Percentiles rank a stretch among this genome's conserved stretches.
Evolutionary conservation across 2,329 filamentous ascomycete species (phyloP).

Genomic region (Celoporthe dispersa): DNA sequence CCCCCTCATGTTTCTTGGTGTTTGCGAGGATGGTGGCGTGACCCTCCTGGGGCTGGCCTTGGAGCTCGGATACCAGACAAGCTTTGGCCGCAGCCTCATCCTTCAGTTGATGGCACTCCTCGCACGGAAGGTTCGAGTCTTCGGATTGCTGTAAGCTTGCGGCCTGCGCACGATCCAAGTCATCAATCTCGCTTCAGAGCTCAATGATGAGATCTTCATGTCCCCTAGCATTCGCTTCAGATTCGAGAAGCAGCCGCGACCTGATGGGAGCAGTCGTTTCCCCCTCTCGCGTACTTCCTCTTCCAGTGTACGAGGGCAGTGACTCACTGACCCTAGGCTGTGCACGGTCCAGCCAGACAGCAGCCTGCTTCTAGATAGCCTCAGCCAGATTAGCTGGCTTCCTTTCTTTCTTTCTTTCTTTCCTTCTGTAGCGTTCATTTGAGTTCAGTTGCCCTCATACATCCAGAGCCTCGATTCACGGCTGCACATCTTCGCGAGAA

Average conservation of each 20-base stretch:
- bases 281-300: conserved; percentile 21
- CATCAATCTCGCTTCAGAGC: conserved; percentile 30
- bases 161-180: conserved; percentile 30
- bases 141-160: conserved; percentile 21
- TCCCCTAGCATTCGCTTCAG: not conserved
- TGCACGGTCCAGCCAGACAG: too few species aligned
- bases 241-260: conserved; percentile 1
- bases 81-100: conserved; percentile 30
- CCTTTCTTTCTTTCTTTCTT: too few species aligned
- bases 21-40: conserved; percentile 28
- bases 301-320: too few species aligned
- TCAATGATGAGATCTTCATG: conserved; percentile 21
- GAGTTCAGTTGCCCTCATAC: too few species aligned
- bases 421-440: too few species aligned
- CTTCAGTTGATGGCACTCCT: conserved; percentile 27
- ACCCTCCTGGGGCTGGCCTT: conserved; percentile 30
- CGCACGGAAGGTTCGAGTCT: conserved; percentile 14
- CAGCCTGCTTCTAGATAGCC: too few species aligned
- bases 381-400: too few species aligned
- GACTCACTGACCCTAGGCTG: too few species aligned
- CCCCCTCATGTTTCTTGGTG: conserved; percentile 27
- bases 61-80: conserved; percentile 29
- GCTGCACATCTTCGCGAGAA: conserved; percentile 20
- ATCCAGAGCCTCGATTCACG: conserved; percentile 27
- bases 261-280: conserved; percentile 14